Percentiles rank a stretch among this genome's conserved stretches.
Evolutionary conservation across 257 asterid genomes (phyloP).

Genomic region (Nicotiana paniculata): DNA sequence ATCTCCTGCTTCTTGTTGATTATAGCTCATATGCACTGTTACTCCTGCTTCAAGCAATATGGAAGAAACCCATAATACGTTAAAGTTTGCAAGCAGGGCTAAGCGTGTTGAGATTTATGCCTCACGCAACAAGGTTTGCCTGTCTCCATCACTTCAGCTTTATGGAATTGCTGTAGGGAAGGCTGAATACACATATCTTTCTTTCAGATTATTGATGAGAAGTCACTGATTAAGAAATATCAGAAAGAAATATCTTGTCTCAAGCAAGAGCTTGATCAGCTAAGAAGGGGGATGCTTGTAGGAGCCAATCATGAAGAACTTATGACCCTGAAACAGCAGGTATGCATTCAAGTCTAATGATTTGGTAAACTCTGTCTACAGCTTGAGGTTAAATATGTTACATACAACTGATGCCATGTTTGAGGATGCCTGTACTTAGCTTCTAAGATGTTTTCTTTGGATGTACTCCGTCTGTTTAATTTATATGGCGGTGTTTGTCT

Average conservation of each 20-base stretch:
- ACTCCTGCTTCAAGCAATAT: conserved; percentile 98
- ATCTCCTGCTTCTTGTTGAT: conserved; percentile 10
- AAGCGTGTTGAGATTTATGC: conserved; percentile 91
- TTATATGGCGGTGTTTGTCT: neutral
- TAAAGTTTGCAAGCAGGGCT: conserved; percentile 98
- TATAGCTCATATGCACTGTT: conserved; percentile 89
- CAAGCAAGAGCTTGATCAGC: conserved; percentile 85
- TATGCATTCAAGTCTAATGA: conserved; percentile 17
- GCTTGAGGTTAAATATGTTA: neutral
- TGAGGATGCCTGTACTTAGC: neutral
- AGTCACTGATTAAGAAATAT: conserved; percentile 95
- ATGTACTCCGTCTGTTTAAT: neutral
- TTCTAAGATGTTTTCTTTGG: neutral
- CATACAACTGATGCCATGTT: neutral
- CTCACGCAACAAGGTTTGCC: conserved; percentile 82
- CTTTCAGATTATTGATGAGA: conserved; percentile 91
- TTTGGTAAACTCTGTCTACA: neutral
- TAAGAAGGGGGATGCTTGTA: conserved; percentile 65
- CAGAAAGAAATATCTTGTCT: conserved; percentile 89
- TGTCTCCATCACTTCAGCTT: neutral
- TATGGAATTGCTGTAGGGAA: neutral
- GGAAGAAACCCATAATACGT: conserved; percentile 98
- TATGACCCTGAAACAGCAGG: conserved; percentile 75
- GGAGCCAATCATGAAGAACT: conserved; percentile 87
- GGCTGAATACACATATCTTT: conserved; percentile 1